A percentile compares a stretch with the other conserved stretches of the same genome.
Evolutionary conservation across 345 rosid genomes (phyloP).

Genomic region (Moricandia arvensis): DNA sequence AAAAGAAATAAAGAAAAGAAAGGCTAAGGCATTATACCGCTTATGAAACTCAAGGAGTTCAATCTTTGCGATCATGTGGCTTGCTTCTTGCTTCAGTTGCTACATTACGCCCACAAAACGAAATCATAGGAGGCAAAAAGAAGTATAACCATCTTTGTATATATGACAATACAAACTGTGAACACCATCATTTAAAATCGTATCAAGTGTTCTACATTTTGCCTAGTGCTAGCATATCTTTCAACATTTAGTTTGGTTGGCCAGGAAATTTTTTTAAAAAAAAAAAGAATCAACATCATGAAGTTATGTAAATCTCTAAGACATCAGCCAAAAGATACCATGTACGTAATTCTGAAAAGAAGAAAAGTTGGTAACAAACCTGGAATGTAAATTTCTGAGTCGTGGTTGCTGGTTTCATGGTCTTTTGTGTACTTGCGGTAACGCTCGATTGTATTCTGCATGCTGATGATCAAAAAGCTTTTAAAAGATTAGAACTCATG

Average conservation of each 20-base stretch:
- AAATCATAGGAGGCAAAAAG: not conserved
- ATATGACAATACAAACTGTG: not conserved
- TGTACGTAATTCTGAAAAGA: not conserved
- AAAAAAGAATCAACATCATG: slow-evolving; percentile 2
- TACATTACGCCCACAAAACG: slow-evolving; percentile 35
- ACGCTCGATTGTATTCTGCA: slow-evolving; percentile 53
- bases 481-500: not conserved
- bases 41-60: slow-evolving; percentile 52
- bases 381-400: slow-evolving; percentile 33
- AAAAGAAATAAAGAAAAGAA: not conserved
- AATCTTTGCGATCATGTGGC: slow-evolving; percentile 50
- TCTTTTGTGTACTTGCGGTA: slow-evolving; percentile 42
- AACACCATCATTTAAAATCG: not conserved
- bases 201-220: not conserved
- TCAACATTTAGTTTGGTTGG: slow-evolving; percentile 13
- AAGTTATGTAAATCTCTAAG: not conserved
- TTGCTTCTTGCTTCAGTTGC: slow-evolving; percentile 53
- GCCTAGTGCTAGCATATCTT: not conserved
- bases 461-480: slow-evolving; percentile 38
- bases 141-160: not conserved
- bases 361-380: slow-evolving; percentile 38
- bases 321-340: not conserved
- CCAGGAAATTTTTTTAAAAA: not conserved
- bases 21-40: slow-evolving; percentile 42
- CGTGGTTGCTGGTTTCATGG: slow-evolving; percentile 23